Percentiles rank a stretch among this genome's conserved stretches.
phyloP scores from a whole-genome alignment of 805 yeast genomes.

The Kazachstania kunashirensis region DNA sequence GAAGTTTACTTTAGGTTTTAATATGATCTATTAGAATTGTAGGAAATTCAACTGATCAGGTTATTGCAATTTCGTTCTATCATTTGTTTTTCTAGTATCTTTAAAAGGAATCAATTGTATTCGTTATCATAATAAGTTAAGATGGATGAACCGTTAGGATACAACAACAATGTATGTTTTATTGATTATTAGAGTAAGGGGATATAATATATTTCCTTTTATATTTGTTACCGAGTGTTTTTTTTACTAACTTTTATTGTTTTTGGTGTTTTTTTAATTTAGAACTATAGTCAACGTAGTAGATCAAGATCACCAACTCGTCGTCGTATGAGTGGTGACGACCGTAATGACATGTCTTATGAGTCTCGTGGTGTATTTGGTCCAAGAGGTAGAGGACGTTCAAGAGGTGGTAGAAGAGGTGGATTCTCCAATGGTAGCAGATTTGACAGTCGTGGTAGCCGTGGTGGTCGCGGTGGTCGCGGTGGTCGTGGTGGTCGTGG shows the following conservation, averaged over 20 bases:
- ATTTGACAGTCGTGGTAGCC: slow-evolving; percentile 13
- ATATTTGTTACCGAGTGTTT: no score
- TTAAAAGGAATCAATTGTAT: no score
- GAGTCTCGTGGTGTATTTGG: slow-evolving; percentile 16
- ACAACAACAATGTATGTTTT: slow-evolving; percentile 4
- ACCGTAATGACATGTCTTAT: slow-evolving; percentile 17
- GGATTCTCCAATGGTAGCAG: slow-evolving; percentile 17
- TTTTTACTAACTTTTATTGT: no score
- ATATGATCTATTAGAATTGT: no score
- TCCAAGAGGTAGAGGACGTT: slow-evolving; percentile 1
- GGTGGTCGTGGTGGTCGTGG: slow-evolving; percentile 8
- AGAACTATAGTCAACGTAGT: slow-evolving; percentile 11
- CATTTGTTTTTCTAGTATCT: no score
- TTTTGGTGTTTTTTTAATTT: no score
- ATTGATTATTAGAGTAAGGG: no score
- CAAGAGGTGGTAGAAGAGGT: slow-evolving; percentile 9
- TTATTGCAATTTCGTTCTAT: no score
- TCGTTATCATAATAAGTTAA: no score
- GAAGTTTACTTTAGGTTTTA: no score
- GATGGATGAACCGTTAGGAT: slow-evolving; percentile 8
- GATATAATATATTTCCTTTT: no score
- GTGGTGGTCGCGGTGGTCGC: slow-evolving; percentile 12
- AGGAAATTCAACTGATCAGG: no score
- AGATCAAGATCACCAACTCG: slow-evolving; percentile 18
- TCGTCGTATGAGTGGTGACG: slow-evolving; percentile 24